phyloP scores from a whole-genome alignment of 352 stramenopile species.

The Pythium volutum region DNA sequence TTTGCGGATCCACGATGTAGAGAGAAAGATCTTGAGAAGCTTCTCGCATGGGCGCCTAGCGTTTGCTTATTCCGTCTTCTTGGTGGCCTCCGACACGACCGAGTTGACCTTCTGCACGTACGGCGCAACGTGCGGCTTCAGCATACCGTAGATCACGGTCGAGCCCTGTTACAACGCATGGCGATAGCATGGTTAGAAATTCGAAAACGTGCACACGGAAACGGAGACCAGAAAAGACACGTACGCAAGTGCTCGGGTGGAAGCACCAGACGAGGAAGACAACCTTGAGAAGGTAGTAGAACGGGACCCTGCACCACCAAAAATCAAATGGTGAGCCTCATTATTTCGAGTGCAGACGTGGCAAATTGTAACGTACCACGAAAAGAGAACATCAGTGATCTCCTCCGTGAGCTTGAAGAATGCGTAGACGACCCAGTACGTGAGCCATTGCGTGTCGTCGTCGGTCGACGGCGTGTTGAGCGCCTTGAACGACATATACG shows the following conservation, averaged over 20 bases:
- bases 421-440: slow-evolving; percentile 94
- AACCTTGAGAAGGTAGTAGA: slow-evolving; percentile 89
- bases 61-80: slow-evolving; percentile 45
- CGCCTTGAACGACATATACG: slow-evolving; percentile 89
- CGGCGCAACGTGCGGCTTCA: slow-evolving; percentile 80
- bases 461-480: slow-evolving; percentile 65
- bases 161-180: slow-evolving; percentile 41
- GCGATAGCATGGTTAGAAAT: neutral
- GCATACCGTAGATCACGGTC: slow-evolving; percentile 80
- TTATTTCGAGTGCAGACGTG: neutral
- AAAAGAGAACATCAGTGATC: slow-evolving; percentile 77
- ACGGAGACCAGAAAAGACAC: slow-evolving; percentile 1
- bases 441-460: slow-evolving; percentile 89
- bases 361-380: slow-evolving; percentile 39
- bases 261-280: slow-evolving; percentile 85
- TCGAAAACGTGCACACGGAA: neutral
- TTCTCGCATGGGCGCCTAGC: neutral
- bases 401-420: slow-evolving; percentile 96
- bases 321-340: neutral
- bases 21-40: neutral
- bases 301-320: slow-evolving; percentile 46
- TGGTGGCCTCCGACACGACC: slow-evolving; percentile 49
- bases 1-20: neutral
- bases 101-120: slow-evolving; percentile 69
- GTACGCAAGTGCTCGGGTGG: slow-evolving; percentile 69